These are phyloP conservation scores for Saraca asoca DNA, from an alignment of 331 rosid species.

Conservation along the genomic window DNA sequence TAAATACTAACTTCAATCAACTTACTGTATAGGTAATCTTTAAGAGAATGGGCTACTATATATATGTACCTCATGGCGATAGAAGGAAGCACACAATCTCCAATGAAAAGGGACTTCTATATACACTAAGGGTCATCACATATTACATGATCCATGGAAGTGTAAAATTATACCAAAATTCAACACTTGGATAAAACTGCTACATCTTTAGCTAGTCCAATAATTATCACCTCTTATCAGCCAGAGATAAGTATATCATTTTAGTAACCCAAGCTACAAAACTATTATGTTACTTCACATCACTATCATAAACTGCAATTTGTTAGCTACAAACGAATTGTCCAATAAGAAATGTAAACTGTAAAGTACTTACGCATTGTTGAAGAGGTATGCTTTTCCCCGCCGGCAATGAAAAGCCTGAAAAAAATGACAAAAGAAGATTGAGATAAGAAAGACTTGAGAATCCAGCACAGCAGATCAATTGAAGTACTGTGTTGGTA, in stretches of 20 bases:
- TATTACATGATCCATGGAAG: no score
- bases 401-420: slow-evolving; percentile 73
- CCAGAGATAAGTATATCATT: not conserved
- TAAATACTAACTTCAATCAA: no score
- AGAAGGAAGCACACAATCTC: no score
- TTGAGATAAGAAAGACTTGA: slow-evolving; percentile 36
- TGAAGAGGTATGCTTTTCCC: slow-evolving; percentile 87
- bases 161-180: no score
- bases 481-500: slow-evolving; percentile 1
- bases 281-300: not conserved
- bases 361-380: slow-evolving; percentile 66
- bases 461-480: slow-evolving; percentile 23
- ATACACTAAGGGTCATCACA: no score
- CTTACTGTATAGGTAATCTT: no score
- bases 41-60: no score
- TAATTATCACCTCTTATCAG: not conserved
- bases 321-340: slow-evolving; percentile 11
- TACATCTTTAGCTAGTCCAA: no score
- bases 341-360: slow-evolving; percentile 21
- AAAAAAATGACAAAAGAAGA: slow-evolving; percentile 37
- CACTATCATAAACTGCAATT: slow-evolving; percentile 11
- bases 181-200: no score
- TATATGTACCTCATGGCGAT: no score
- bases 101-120: no score
- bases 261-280: slow-evolving; percentile 1